Conservation (phyloP, 164 flowering plant genomes). For the Tetracentron sinense region DNA sequence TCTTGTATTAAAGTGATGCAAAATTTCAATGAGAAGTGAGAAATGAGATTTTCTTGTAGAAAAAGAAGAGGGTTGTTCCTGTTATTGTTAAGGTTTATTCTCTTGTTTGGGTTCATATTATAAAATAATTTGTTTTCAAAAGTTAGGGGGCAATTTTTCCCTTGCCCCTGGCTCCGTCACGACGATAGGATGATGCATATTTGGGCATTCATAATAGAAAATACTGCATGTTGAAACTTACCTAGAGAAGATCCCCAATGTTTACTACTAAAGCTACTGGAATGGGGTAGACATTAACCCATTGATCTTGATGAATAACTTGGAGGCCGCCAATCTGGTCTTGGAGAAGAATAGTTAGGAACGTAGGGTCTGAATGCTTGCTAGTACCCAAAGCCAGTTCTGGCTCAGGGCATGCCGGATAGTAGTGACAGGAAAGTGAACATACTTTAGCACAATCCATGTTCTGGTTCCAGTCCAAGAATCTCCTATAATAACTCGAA, state of each 20-base stretch:
- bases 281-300: slow-evolving; percentile 34
- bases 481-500: slow-evolving; percentile 26
- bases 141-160: too few relatives aligned
- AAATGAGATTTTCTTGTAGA: too few relatives aligned
- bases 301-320: slow-evolving; percentile 30
- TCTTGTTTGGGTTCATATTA: too few relatives aligned
- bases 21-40: too few relatives aligned
- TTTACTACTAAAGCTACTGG: slow-evolving; percentile 39
- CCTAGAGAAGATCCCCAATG: slow-evolving; percentile 48
- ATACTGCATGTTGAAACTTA: slow-evolving; percentile 4
- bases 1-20: too few relatives aligned
- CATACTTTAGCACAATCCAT: slow-evolving; percentile 22
- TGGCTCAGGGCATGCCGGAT: slow-evolving; percentile 51
- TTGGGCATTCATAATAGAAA: neutral
- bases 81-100: too few relatives aligned
- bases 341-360: slow-evolving; percentile 45
- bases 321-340: slow-evolving; percentile 46
- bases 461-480: slow-evolving; percentile 20
- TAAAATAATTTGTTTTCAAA: too few relatives aligned
- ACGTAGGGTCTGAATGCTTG: slow-evolving; percentile 34
- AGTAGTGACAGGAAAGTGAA: slow-evolving; percentile 27
- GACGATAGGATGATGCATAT: too few relatives aligned
- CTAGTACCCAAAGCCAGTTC: slow-evolving; percentile 32
- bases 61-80: too few relatives aligned
- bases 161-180: too few relatives aligned